These are phyloP conservation scores for Lipomyces yamanashiensis DNA, from an alignment of 805 yeast genomes.

Conservation along the genomic window DNA sequence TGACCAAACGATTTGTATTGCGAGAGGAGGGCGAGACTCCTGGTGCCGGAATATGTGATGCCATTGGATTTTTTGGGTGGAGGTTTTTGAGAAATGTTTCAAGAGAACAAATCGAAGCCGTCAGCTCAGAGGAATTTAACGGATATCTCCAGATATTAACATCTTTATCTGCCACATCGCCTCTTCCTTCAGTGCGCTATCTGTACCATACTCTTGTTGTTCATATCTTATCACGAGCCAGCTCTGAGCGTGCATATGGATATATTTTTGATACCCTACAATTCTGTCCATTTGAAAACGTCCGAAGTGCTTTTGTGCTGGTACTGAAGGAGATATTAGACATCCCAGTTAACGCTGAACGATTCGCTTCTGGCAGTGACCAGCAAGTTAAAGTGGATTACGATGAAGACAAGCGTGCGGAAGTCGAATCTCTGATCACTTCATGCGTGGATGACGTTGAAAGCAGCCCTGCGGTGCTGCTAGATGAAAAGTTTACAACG, in stretches of 20 bases:
- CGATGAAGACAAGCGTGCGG: slow-evolving; percentile 18
- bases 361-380: background rate
- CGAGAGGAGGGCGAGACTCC: slow-evolving; percentile 39
- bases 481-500: slow-evolving; percentile 26
- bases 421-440: slow-evolving; percentile 25
- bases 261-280: slow-evolving; percentile 68
- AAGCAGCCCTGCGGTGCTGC: slow-evolving; percentile 7
- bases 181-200: slow-evolving; percentile 49
- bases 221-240: slow-evolving; percentile 61
- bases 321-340: slow-evolving; percentile 65
- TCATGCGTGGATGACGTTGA: slow-evolving; percentile 22
- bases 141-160: slow-evolving; percentile 53
- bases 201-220: slow-evolving; percentile 66
- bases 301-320: slow-evolving; percentile 63
- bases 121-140: slow-evolving; percentile 45
- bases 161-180: slow-evolving; percentile 46
- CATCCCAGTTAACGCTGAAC: background rate
- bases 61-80: slow-evolving; percentile 46
- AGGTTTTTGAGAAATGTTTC: slow-evolving; percentile 40
- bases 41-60: slow-evolving; percentile 45
- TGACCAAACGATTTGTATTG: slow-evolving; percentile 35
- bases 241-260: slow-evolving; percentile 60
- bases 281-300: slow-evolving; percentile 67
- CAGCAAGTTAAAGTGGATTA: slow-evolving; percentile 6
- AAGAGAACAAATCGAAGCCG: slow-evolving; percentile 39